These are phyloP conservation scores for Fusarium sororula DNA, from an alignment of 2,329 filamentous ascomycete species.

Conservation along the genomic window DNA sequence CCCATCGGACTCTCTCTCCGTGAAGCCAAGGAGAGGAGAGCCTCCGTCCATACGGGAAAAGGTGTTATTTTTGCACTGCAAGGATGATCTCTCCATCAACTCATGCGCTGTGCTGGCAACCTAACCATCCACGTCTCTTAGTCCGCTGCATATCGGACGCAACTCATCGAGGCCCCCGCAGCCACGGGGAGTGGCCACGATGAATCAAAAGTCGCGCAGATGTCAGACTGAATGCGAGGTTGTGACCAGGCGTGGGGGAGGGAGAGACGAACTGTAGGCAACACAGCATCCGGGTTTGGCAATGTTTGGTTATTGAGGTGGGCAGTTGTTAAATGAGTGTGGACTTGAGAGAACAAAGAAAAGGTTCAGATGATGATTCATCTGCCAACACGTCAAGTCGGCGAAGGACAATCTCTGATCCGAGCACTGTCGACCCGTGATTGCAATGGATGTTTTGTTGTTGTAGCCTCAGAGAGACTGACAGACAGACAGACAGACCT, in stretches of 20 bases:
- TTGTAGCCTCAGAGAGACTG: neutral
- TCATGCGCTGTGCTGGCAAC: conserved; percentile 33
- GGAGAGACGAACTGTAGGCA: neutral
- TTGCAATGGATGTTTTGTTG: neutral
- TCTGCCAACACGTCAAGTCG: neutral
- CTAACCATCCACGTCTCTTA: conserved; percentile 15
- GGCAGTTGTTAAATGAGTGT: neutral
- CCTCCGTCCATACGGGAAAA: neutral
- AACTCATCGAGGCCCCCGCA: conserved; percentile 28
- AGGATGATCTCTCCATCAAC: conserved; percentile 24
- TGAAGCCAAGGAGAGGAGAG: conserved; percentile 14
- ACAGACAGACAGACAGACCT: too few species aligned
- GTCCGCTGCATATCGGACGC: conserved; percentile 28
- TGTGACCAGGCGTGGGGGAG: neutral
- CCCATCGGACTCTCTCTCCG: conserved; percentile 28
- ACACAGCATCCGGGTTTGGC: conserved; percentile 13
- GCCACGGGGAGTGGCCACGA: conserved; percentile 6
- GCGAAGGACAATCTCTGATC: conserved; percentile 26
- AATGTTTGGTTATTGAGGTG: conserved; percentile 3
- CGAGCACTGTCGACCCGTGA: conserved; percentile 14
- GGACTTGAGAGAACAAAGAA: conserved; percentile 23
- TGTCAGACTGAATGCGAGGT: conserved; percentile 10
- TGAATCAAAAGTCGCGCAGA: conserved; percentile 38
- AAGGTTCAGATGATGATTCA: neutral
- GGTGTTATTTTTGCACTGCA: conserved; percentile 19